A percentile compares a stretch with the other conserved stretches of the same genome.
These are phyloP conservation scores for Calendula officinalis DNA, from an alignment of 129 eudicot species.

Conservation along the genomic window DNA sequence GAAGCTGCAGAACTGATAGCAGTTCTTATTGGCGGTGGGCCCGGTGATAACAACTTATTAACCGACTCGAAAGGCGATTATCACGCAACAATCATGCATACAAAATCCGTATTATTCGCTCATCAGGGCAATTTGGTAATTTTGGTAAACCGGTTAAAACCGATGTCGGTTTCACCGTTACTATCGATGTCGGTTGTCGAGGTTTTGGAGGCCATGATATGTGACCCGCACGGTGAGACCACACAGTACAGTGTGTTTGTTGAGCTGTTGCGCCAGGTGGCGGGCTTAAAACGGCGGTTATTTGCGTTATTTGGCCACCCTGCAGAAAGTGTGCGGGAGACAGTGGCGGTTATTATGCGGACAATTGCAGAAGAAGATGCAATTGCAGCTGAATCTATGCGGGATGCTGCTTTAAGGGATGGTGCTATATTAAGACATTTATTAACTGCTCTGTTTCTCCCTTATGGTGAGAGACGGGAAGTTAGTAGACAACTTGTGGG, in stretches of 20 bases:
- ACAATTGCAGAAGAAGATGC: constrained; percentile 99
- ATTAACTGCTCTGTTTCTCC: constrained; percentile 77
- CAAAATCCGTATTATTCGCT: constrained; percentile 84
- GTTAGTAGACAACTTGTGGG: constrained; percentile 98
- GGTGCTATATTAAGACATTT: constrained; percentile 94
- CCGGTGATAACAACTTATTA: constrained; percentile 62
- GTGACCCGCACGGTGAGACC: constrained; percentile 95
- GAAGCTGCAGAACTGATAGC: constrained; percentile 88
- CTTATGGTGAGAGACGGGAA: constrained; percentile 81
- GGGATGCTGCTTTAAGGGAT: constrained; percentile 99
- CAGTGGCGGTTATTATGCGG: constrained; percentile 95
- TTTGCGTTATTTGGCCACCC: constrained; percentile 97
- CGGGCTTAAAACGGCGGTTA: constrained; percentile 84
- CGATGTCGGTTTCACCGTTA: constrained; percentile 87
- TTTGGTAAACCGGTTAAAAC: constrained; percentile 84
- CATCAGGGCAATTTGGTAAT: constrained; percentile 66
- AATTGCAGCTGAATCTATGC: constrained; percentile 96
- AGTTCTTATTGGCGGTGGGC: constrained; percentile 93
- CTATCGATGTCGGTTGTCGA: constrained; percentile 90
- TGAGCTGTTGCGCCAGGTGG: constrained; percentile 86
- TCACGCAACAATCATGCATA: constrained; percentile 94
- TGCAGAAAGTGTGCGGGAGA: constrained; percentile 93
- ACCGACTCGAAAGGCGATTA: constrained; percentile 88
- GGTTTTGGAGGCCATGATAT: constrained; percentile 96
- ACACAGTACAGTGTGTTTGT: constrained; percentile 92